phyloP scores from a whole-genome alignment of 768 basidiomycete genomes.

The Lentinula sp. region DNA sequence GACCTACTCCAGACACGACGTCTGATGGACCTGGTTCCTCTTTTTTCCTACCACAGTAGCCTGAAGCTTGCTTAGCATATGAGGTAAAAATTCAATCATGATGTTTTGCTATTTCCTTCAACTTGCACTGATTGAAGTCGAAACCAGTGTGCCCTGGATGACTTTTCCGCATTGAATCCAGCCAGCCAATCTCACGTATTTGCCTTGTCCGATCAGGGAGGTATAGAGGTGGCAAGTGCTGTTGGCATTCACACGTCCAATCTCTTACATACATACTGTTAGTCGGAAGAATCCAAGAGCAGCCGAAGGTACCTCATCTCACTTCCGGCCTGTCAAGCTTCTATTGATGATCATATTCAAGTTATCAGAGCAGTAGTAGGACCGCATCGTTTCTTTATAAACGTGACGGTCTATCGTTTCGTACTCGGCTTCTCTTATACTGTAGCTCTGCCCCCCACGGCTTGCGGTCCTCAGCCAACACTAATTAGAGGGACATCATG shows the following conservation, averaged over 20 bases:
- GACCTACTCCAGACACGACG: too few relatives aligned
- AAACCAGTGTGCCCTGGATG: background rate
- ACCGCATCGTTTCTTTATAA: background rate
- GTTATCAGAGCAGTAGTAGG: background rate
- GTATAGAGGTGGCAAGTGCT: background rate
- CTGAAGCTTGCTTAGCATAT: too few relatives aligned
- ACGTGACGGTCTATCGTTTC: background rate
- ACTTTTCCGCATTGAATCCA: background rate
- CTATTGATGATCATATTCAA: background rate
- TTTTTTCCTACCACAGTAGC: too few relatives aligned
- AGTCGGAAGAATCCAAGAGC: background rate
- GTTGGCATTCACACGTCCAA: background rate
- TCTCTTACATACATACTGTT: background rate
- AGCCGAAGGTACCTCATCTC: conserved; percentile 2
- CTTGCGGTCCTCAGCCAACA: conserved; percentile 6
- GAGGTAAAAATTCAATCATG: too few relatives aligned
- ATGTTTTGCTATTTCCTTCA: too few relatives aligned
- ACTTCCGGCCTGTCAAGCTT: background rate
- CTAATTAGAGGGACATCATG: conserved; percentile 30
- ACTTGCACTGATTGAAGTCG: background rate
- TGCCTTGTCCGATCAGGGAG: background rate
- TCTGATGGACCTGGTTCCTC: too few relatives aligned
- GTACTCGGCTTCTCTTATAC: conserved; percentile 4
- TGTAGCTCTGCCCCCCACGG: conserved; percentile 4
- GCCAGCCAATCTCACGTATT: background rate